phyloP scores from a whole-genome alignment of 2,329 filamentous ascomycete genomes.

The Sarocladiaceae sp. region DNA sequence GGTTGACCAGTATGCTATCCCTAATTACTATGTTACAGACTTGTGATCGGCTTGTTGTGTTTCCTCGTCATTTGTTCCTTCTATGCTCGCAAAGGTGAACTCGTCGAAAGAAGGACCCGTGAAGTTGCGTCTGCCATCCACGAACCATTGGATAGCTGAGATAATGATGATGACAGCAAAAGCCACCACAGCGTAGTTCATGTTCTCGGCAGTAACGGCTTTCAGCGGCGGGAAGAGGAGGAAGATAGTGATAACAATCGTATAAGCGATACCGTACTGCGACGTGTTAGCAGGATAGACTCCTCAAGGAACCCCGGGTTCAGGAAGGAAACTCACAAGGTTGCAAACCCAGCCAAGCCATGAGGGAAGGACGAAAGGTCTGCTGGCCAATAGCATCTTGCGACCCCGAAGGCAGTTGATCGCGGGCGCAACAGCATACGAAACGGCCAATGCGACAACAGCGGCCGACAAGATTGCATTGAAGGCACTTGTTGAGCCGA shows the following conservation, averaged over 20 bases:
- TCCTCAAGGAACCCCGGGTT: no score
- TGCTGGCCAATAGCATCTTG: constrained; percentile 53
- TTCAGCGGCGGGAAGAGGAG: constrained; percentile 70
- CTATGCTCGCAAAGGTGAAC: neutral
- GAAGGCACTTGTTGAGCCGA: constrained; percentile 60
- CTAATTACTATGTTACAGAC: no score
- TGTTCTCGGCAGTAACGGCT: constrained; percentile 61
- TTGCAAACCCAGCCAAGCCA: constrained; percentile 33
- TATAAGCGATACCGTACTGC: constrained; percentile 56
- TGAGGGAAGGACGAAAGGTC: constrained; percentile 27
- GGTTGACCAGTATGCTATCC: no score
- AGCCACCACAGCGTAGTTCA: constrained; percentile 56
- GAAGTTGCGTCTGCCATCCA: constrained; percentile 46
- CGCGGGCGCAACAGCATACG: constrained; percentile 66
- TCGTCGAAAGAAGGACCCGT: constrained; percentile 21
- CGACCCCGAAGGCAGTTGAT: constrained; percentile 67
- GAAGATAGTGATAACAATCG: constrained; percentile 66
- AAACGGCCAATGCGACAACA: constrained; percentile 64
- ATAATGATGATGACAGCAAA: constrained; percentile 46
- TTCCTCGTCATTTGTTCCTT: neutral
- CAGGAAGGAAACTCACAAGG: constrained; percentile 17
- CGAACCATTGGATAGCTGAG: constrained; percentile 38
- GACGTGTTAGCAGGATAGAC: neutral
- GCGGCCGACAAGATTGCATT: constrained; percentile 63
- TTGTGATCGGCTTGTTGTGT: neutral